These are phyloP conservation scores for Nephelium lappaceum DNA, from an alignment of 345 rosid genomes.

Conservation along the genomic window DNA sequence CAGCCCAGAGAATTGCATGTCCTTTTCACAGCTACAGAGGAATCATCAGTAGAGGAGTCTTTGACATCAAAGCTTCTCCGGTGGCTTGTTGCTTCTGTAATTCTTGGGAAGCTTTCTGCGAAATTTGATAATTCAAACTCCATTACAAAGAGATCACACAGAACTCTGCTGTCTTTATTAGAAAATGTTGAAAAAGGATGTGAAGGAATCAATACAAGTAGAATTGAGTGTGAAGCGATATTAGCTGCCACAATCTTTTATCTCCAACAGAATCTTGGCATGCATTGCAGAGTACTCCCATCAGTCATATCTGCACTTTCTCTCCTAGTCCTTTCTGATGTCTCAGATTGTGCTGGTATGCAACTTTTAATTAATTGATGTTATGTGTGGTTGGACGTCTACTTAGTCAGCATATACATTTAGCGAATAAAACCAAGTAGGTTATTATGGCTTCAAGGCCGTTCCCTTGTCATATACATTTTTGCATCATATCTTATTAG, in stretches of 20 bases:
- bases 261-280: constrained; percentile 66
- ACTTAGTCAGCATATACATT: background rate
- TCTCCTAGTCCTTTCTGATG: constrained; percentile 47
- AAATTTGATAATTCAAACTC: constrained; percentile 28
- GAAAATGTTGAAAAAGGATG: constrained; percentile 34
- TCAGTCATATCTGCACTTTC: constrained; percentile 73
- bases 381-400: background rate
- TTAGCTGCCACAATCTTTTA: constrained; percentile 55
- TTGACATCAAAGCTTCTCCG: constrained; percentile 70
- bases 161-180: constrained; percentile 50
- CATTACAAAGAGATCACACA: constrained; percentile 35
- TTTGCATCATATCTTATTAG: background rate
- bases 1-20: constrained; percentile 28
- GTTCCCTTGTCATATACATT: background rate
- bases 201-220: constrained; percentile 28
- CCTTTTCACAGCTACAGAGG: constrained; percentile 32
- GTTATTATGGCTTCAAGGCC: background rate
- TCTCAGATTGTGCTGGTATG: constrained; percentile 48
- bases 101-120: constrained; percentile 59
- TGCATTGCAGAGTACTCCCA: constrained; percentile 45
- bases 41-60: constrained; percentile 51
- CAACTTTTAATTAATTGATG: constrained; percentile 20
- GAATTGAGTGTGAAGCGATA: constrained; percentile 35
- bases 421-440: background rate
- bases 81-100: constrained; percentile 82